Conservation (phyloP, 1,284 basidiomycete species). For the Cutaneotrichosporon mucoides region DNA sequence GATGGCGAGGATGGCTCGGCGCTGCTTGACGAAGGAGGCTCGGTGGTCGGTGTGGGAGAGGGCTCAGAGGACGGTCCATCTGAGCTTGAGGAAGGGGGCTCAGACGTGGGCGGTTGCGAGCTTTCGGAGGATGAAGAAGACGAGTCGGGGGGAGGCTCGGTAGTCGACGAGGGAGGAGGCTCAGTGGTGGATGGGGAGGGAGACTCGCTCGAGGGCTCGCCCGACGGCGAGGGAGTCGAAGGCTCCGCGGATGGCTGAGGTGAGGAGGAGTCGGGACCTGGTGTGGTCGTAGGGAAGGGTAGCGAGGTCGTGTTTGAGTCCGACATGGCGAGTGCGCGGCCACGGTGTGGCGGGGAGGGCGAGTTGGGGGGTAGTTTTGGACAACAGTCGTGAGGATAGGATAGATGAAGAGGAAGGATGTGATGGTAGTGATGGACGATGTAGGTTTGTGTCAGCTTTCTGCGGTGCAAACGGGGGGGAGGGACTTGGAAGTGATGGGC, state of each 20-base stretch:
- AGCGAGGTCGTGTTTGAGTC: no score
- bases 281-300: no score
- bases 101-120: not conserved
- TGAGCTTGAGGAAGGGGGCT: not conserved
- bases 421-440: no score
- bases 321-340: no score
- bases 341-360: no score
- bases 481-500: no score
- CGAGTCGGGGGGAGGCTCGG: not conserved
- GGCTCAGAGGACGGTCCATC: not conserved
- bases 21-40: not conserved
- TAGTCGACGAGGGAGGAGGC: not conserved
- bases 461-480: no score
- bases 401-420: no score
- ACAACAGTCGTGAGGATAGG: no score
- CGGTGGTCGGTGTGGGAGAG: not conserved
- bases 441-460: no score
- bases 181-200: not conserved
- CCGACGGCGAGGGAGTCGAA: not conserved
- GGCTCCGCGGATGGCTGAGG: not conserved
- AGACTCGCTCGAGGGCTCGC: not conserved
- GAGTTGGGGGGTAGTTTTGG: no score
- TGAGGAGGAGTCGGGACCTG: no score
- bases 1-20: not conserved
- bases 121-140: not conserved